Percentiles rank a stretch among this genome's conserved stretches.
These are phyloP conservation scores for Boletus insuetus DNA, from an alignment of 768 basidiomycete species.

Conservation along the genomic window DNA sequence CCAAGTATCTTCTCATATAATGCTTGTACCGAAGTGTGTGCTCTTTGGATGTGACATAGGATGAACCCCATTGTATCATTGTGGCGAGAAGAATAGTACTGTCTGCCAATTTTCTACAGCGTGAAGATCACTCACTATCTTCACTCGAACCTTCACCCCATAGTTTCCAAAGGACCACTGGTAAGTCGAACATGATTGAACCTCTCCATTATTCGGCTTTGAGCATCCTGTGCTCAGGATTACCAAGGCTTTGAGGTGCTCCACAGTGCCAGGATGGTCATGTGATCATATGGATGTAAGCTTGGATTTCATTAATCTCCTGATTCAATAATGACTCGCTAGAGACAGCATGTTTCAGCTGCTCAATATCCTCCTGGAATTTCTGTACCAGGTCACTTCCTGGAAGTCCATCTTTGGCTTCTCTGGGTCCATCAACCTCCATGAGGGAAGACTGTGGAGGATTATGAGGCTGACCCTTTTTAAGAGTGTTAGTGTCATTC, in stretches of 20 bases:
- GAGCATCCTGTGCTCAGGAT: not conserved
- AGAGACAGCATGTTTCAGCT: not conserved
- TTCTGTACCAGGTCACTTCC: not conserved
- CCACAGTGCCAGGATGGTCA: not conserved
- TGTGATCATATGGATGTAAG: not conserved
- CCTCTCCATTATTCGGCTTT: not conserved
- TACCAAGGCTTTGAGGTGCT: not conserved
- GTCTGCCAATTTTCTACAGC: not conserved
- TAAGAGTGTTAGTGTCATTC: no score
- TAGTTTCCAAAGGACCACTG: not conserved
- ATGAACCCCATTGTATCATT: constrained; percentile 12
- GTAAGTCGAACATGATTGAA: not conserved
- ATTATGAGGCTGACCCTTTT: no score
- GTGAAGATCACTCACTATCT: not conserved
- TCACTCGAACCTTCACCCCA: not conserved
- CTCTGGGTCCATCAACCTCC: no score
- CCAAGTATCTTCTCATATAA: constrained; percentile 28
- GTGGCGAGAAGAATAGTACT: not conserved
- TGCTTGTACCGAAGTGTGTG: constrained; percentile 15
- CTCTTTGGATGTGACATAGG: constrained; percentile 13
- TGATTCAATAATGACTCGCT: not conserved
- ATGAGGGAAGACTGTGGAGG: no score
- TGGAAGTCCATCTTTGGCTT: no score
- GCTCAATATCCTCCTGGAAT: not conserved
- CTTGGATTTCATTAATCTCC: not conserved